Conservation (phyloP, 1,139 yeast species). For the Blastobotrys raffinosifermentans region DNA sequence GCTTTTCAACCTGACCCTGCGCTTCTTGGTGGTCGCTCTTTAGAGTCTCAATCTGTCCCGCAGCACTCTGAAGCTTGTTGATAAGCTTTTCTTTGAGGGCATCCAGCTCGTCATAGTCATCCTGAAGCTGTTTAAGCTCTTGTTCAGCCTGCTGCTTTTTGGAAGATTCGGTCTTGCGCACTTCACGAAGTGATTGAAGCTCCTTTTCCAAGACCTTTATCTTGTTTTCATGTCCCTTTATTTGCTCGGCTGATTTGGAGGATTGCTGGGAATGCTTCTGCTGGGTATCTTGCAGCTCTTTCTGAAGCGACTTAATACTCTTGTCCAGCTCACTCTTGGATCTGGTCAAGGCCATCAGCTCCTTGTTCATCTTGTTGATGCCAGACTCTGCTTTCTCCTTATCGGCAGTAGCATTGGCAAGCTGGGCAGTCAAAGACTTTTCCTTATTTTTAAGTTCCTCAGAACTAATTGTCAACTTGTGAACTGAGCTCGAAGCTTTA, state of each 20-base stretch:
- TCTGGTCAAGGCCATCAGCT: conserved; percentile 59
- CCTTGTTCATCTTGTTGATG: conserved; percentile 84
- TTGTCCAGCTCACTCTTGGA: conserved; percentile 52
- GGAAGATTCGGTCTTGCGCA: conserved; percentile 7
- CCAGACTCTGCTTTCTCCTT: conserved; percentile 79
- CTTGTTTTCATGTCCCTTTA: conserved; percentile 10
- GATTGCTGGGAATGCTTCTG: conserved; percentile 16
- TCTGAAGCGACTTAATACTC: conserved; percentile 32
- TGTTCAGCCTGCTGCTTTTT: conserved; percentile 11
- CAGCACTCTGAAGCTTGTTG: conserved; percentile 29
- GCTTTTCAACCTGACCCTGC: conserved; percentile 17
- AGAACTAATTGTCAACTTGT: conserved; percentile 15
- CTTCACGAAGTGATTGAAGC: conserved; percentile 13
- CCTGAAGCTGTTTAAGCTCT: conserved; percentile 21
- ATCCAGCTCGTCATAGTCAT: conserved; percentile 24
- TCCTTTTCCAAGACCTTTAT: conserved; percentile 14
- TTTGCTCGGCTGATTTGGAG: conserved; percentile 17
- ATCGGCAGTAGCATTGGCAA: conserved; percentile 39
- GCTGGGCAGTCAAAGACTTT: conserved; percentile 35
- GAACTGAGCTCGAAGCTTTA: conserved; percentile 13
- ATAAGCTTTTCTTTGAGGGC: conserved; percentile 27
- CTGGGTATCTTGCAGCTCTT: conserved; percentile 21
- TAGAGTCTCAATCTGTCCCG: conserved; percentile 25
- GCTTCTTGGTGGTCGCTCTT: conserved; percentile 17
- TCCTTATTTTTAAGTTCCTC: conserved; percentile 32